A percentile compares a stretch with the other conserved stretches of the same genome.
Evolutionary conservation across 352 stramenopile species (phyloP).

Genomic region (Globisporangium sylvaticum): DNA sequence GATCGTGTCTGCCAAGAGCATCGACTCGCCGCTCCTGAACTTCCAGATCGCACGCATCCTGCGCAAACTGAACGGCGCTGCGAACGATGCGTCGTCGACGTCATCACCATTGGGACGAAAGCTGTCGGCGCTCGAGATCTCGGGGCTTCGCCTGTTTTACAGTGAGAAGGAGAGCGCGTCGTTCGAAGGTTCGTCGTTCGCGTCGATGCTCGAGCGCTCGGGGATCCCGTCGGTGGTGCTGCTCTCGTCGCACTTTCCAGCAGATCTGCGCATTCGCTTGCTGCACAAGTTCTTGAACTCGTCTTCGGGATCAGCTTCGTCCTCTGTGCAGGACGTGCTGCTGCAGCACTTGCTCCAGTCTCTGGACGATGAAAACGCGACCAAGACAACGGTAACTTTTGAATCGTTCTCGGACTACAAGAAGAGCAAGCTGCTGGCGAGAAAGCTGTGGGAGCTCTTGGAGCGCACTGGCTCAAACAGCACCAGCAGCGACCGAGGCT

Average conservation of each 20-base stretch:
- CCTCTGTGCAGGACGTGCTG: constrained; percentile 26
- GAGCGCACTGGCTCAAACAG: constrained; percentile 10
- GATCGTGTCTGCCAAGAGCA: constrained; percentile 14
- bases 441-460: constrained; percentile 38
- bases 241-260: constrained; percentile 12
- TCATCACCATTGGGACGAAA: constrained; percentile 16
- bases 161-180: not conserved
- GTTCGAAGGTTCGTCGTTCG: not conserved
- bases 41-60: constrained; percentile 29
- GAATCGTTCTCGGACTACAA: constrained; percentile 30
- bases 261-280: constrained; percentile 12
- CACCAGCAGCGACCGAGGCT: not conserved
- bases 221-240: constrained; percentile 14
- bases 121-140: constrained; percentile 32
- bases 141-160: constrained; percentile 10
- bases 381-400: constrained; percentile 14
- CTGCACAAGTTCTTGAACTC: constrained; percentile 11
- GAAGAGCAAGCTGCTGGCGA: constrained; percentile 31
- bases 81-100: not conserved
- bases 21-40: not conserved
- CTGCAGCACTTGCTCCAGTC: constrained; percentile 32
- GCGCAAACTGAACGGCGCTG: constrained; percentile 29
- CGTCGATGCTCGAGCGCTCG: constrained; percentile 7
- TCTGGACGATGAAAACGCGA: constrained; percentile 13
- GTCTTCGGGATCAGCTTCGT: not conserved